Evolutionary conservation across 139 green algal genomes (phyloP).

Genomic region (Limnomonas spitsbergensis): DNA sequence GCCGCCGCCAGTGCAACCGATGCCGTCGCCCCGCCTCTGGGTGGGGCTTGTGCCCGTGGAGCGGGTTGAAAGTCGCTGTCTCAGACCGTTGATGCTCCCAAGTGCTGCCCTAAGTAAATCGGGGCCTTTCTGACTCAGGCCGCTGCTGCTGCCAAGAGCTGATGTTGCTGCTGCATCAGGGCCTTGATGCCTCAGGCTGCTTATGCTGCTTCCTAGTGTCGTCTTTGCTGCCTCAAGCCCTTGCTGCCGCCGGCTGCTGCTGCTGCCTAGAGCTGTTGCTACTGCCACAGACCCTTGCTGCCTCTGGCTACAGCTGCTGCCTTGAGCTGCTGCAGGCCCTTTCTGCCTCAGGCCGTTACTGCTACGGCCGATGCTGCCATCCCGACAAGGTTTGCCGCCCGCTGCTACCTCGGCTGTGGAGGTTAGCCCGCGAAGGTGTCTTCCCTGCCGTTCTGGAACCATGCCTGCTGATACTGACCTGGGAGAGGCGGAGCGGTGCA

Average conservation of each 20-base stretch:
- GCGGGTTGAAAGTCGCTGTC: too few species aligned
- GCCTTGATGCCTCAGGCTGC: neutral
- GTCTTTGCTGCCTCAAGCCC: neutral
- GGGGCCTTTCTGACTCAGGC: neutral
- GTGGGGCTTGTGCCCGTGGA: too few species aligned
- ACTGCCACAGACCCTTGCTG: neutral
- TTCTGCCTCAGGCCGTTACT: neutral
- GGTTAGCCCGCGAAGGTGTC: neutral
- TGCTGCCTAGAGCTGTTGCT: neutral
- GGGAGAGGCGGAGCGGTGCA: neutral
- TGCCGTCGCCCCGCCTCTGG: too few species aligned
- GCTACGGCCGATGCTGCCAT: neutral
- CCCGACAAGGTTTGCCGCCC: too few species aligned
- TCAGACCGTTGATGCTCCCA: too few species aligned
- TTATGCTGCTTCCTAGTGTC: neutral
- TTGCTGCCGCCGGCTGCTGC: too few species aligned
- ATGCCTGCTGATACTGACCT: neutral
- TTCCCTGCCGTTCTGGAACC: neutral
- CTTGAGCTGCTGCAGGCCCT: too few species aligned
- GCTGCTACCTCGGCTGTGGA: neutral
- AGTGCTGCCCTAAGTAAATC: too few species aligned
- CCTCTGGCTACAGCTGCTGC: neutral
- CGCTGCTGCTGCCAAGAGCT: constrained; percentile 6
- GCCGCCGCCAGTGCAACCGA: neutral
- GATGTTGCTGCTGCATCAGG: neutral